Evolutionary conservation across 352 stramenopile genomes (phyloP).

Genomic region (Phytophthora gonapodyides): DNA sequence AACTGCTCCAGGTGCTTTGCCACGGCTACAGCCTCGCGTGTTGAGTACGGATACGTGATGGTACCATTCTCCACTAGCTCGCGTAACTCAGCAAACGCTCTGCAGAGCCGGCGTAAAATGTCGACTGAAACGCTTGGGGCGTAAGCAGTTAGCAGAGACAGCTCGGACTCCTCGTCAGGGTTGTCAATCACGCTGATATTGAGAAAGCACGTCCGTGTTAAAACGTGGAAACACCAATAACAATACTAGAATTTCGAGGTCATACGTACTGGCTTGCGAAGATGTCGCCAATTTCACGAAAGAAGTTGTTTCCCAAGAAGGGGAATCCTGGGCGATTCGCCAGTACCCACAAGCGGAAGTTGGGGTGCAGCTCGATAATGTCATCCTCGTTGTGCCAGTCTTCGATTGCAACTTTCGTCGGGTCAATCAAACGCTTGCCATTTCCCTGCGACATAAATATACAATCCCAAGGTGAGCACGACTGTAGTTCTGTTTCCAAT

Average conservation of each 20-base stretch:
- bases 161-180: slow-evolving; percentile 91
- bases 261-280: slow-evolving; percentile 90
- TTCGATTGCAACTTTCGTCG: slow-evolving; percentile 66
- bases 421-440: slow-evolving; percentile 84
- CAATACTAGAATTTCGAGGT: background rate
- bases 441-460: slow-evolving; percentile 61
- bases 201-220: slow-evolving; percentile 4
- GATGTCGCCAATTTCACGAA: slow-evolving; percentile 93
- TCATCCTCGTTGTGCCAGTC: slow-evolving; percentile 69
- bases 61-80: slow-evolving; percentile 85
- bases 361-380: slow-evolving; percentile 90
- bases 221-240: background rate
- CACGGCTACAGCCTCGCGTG: slow-evolving; percentile 93
- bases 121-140: slow-evolving; percentile 81
- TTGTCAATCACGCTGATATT: slow-evolving; percentile 83
- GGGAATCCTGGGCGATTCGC: slow-evolving; percentile 96
- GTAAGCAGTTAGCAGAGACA: slow-evolving; percentile 90
- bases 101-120: slow-evolving; percentile 83
- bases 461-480: background rate
- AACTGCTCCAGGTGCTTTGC: slow-evolving; percentile 95
- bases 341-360: slow-evolving; percentile 94
- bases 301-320: slow-evolving; percentile 98
- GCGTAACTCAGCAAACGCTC: slow-evolving; percentile 92
- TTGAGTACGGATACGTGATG: slow-evolving; percentile 95
- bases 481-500: background rate